Evolutionary conservation across 2,329 filamentous ascomycete species (phyloP).

Genomic region (Cladophialophora bantiana): DNA sequence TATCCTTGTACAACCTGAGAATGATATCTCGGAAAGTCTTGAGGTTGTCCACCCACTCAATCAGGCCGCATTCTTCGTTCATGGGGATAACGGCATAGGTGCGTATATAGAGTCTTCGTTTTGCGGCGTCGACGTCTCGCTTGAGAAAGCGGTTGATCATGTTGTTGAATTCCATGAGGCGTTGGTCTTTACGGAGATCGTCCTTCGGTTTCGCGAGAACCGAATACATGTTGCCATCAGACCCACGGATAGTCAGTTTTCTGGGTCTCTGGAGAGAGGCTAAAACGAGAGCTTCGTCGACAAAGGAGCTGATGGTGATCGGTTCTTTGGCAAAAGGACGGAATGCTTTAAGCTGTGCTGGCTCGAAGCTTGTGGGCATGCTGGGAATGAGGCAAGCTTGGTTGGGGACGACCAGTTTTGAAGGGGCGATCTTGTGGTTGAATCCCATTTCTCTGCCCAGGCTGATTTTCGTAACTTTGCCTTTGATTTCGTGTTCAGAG

Average conservation of each 20-base stretch:
- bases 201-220: slow-evolving; percentile 98
- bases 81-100: slow-evolving; percentile 96
- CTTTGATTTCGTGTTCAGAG: slow-evolving; percentile 79
- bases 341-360: slow-evolving; percentile 72
- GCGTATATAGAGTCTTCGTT: slow-evolving; percentile 90
- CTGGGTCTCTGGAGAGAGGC: slow-evolving; percentile 91
- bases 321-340: slow-evolving; percentile 86
- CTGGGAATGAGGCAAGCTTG: slow-evolving; percentile 84
- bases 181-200: slow-evolving; percentile 94
- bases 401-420: slow-evolving; percentile 84
- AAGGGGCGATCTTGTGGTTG: slow-evolving; percentile 81
- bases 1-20: slow-evolving; percentile 76
- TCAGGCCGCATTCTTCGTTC: slow-evolving; percentile 96
- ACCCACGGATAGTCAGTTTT: slow-evolving; percentile 85
- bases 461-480: slow-evolving; percentile 74
- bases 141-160: slow-evolving; percentile 97
- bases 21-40: slow-evolving; percentile 93
- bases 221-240: slow-evolving; percentile 86
- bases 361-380: slow-evolving; percentile 75
- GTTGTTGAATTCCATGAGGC: slow-evolving; percentile 98
- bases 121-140: slow-evolving; percentile 86
- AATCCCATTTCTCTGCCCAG: slow-evolving; percentile 80
- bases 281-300: slow-evolving; percentile 87
- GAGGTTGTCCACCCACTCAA: slow-evolving; percentile 97
- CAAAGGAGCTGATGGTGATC: slow-evolving; percentile 78